Evolutionary conservation across 495 filamentous ascomycete genomes (phyloP).

Genomic region (Trichoderma erinaceum): DNA sequence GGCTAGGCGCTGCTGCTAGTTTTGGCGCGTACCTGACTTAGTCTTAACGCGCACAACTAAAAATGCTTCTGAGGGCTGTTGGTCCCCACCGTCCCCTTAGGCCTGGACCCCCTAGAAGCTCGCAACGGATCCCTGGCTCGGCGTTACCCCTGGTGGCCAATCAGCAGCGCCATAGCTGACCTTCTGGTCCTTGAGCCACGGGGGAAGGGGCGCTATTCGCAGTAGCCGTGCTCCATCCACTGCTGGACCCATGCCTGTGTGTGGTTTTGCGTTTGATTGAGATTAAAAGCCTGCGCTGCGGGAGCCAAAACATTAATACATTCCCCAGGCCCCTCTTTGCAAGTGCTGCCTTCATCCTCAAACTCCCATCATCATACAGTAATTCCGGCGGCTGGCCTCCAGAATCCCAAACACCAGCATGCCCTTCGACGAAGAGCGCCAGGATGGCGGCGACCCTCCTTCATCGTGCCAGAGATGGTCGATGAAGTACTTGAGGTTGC

Average conservation of each 20-base stretch:
- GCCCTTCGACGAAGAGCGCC: not conserved
- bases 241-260: not conserved
- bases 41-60: not conserved
- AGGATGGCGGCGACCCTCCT: not conserved
- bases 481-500: conserved; percentile 1
- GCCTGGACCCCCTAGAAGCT: not conserved
- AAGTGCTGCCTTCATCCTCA: not conserved
- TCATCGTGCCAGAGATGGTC: not conserved
- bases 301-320: not conserved
- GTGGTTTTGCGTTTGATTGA: not conserved
- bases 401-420: not conserved
- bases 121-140: not conserved
- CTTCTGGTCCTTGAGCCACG: not conserved
- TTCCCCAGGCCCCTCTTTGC: not conserved
- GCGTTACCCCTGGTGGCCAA: not conserved
- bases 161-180: not conserved
- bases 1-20: not conserved
- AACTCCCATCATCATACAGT: not conserved
- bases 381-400: not conserved
- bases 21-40: conserved; percentile 8
- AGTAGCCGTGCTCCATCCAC: too few species aligned
- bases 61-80: not conserved
- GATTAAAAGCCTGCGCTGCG: not conserved
- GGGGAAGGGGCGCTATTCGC: not conserved
- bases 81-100: not conserved